These are phyloP conservation scores for Dactylis glomerata DNA, from an alignment of 176 grass and related monocot species.

Conservation along the genomic window DNA sequence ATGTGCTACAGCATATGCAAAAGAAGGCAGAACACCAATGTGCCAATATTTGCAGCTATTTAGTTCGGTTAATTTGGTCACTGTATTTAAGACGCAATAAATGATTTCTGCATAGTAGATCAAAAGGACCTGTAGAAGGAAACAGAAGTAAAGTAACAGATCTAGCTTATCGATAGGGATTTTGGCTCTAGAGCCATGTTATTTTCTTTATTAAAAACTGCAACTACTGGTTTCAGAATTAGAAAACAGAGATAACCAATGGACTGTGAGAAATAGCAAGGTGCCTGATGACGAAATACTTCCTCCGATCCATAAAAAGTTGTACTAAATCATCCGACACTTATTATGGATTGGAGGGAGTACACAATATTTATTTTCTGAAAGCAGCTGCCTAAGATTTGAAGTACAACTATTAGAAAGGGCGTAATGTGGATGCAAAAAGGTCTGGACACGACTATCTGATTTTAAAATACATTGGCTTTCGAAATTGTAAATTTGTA, in stretches of 20 bases:
- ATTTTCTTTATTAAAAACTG: neutral
- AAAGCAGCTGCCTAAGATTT: neutral
- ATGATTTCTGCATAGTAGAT: conserved; percentile 18
- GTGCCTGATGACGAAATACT: too few relatives aligned
- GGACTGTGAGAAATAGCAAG: neutral
- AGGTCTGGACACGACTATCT: neutral
- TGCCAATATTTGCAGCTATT: conserved; percentile 18
- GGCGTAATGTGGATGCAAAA: neutral
- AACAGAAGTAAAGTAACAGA: conserved; percentile 12
- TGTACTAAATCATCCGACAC: too few relatives aligned
- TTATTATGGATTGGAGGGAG: too few relatives aligned
- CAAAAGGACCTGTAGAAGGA: neutral
- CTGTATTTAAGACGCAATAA: conserved; percentile 30
- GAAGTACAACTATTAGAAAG: neutral
- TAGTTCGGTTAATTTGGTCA: conserved; percentile 28
- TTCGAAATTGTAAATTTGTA: neutral
- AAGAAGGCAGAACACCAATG: conserved; percentile 3
- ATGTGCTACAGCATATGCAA: conserved; percentile 33
- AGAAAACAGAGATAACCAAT: neutral
- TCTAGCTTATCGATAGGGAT: neutral
- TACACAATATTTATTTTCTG: neutral
- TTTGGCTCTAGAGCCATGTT: neutral
- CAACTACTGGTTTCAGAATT: neutral
- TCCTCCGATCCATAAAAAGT: too few relatives aligned
- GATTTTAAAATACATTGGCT: neutral